Evolutionary conservation across 257 asterid species (phyloP).

Genomic region (Solanum tacnaense): DNA sequence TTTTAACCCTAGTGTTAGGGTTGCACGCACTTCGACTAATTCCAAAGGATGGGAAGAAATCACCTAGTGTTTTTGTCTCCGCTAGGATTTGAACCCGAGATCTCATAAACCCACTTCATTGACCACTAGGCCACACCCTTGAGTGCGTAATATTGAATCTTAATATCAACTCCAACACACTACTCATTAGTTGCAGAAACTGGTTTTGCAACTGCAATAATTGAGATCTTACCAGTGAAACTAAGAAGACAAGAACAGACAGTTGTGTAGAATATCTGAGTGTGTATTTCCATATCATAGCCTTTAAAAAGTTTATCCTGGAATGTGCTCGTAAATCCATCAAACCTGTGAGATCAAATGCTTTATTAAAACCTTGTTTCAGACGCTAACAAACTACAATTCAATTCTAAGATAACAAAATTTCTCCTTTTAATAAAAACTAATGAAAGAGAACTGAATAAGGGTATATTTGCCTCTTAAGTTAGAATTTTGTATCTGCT

Average conservation of each 20-base stretch:
- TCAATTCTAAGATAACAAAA: not conserved
- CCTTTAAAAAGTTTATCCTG: slow-evolving; percentile 98
- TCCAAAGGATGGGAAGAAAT: not conserved
- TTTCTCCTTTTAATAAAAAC: not conserved
- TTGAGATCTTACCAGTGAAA: slow-evolving; percentile 53
- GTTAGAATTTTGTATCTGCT: not conserved
- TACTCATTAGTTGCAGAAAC: not conserved
- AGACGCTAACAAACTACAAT: not conserved
- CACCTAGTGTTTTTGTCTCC: not conserved
- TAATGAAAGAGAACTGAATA: not conserved
- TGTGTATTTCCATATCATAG: slow-evolving; percentile 96
- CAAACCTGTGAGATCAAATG: slow-evolving; percentile 50
- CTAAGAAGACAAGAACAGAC: slow-evolving; percentile 91
- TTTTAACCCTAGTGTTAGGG: not conserved
- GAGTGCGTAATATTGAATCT: not conserved
- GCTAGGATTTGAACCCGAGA: not conserved
- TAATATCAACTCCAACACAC: not conserved
- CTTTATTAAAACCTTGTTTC: not conserved
- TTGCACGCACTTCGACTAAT: not conserved
- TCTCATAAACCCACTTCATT: not conserved
- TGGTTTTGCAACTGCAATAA: not conserved
- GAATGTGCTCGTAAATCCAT: slow-evolving; percentile 98
- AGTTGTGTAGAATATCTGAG: slow-evolving; percentile 92
- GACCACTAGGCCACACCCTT: not conserved
- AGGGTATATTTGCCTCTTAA: not conserved